Evolutionary conservation across 75 land plant species (phyloP).

Genomic region (Sequoia sempervirens): DNA sequence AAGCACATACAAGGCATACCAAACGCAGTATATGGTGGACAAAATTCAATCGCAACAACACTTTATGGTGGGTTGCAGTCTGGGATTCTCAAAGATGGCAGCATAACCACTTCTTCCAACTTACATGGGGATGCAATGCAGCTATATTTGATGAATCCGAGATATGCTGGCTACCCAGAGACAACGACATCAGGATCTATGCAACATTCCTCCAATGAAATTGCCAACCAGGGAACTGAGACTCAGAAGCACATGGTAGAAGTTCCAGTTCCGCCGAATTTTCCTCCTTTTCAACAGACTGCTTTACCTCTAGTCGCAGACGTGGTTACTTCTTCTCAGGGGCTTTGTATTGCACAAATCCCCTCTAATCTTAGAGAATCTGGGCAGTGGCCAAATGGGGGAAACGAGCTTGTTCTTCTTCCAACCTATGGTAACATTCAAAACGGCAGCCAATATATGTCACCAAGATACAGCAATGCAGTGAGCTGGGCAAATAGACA

Average conservation of each 20-base stretch:
- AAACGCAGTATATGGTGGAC: neutral
- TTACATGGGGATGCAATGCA: slow-evolving; percentile 26
- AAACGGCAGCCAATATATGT: neutral
- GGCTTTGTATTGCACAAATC: slow-evolving; percentile 3
- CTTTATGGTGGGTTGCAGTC: neutral
- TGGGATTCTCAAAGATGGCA: neutral
- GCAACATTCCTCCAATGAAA: neutral
- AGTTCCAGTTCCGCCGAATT: slow-evolving; percentile 16
- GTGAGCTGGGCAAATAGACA: slow-evolving; percentile 2
- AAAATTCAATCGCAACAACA: slow-evolving; percentile 9
- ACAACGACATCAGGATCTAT: slow-evolving; percentile 9
- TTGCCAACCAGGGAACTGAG: slow-evolving; percentile 3
- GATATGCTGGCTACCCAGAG: slow-evolving; percentile 17
- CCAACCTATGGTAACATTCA: slow-evolving; percentile 14
- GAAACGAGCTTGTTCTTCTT: slow-evolving; percentile 18
- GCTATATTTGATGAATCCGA: slow-evolving; percentile 20
- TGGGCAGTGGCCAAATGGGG: slow-evolving; percentile 12
- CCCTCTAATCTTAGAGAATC: slow-evolving; percentile 7
- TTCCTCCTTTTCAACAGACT: slow-evolving; percentile 7
- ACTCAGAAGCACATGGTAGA: slow-evolving; percentile 9
- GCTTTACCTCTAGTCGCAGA: slow-evolving; percentile 5
- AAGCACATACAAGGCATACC: slow-evolving; percentile 4
- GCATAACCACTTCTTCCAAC: slow-evolving; percentile 2
- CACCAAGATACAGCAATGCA: neutral
- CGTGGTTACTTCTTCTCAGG: slow-evolving; percentile 3